Conservation (phyloP, 2,329 filamentous ascomycete species). For the Aspergillus transmontanensis region DNA sequence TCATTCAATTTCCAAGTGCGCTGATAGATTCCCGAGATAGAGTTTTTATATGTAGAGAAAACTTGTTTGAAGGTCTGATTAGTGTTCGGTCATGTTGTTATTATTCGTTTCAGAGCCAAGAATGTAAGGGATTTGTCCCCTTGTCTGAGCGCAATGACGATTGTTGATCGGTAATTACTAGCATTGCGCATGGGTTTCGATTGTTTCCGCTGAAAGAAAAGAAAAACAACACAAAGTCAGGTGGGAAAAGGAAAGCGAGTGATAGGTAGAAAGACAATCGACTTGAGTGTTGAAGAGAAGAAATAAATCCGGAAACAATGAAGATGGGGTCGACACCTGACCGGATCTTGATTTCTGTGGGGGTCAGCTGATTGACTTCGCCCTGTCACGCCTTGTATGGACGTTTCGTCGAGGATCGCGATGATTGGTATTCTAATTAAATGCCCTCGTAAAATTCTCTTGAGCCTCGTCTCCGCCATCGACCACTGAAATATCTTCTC, state of each 20-base stretch:
- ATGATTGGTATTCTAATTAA: constrained; percentile 1
- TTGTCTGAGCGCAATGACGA: background rate
- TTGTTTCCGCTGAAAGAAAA: background rate
- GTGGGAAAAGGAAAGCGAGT: background rate
- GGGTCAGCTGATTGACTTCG: constrained; percentile 7
- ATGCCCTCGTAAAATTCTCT: background rate
- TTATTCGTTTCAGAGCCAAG: background rate
- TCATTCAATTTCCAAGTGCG: background rate
- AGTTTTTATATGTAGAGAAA: background rate
- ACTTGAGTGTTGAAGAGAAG: background rate
- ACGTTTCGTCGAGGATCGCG: background rate
- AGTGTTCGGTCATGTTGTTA: constrained; percentile 6
- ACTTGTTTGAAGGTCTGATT: background rate
- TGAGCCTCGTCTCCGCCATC: constrained; percentile 2
- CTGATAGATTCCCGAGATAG: background rate
- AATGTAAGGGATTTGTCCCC: background rate
- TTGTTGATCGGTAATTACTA: background rate
- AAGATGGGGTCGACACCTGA: background rate
- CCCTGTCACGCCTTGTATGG: background rate
- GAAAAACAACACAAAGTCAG: background rate
- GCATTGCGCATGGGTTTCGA: background rate
- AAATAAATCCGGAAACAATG: background rate
- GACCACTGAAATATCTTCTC: background rate
- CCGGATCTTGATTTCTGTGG: background rate
- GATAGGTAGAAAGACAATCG: background rate